Evolutionary conservation across 768 basidiomycete species (phyloP).

Genomic region (Filobasidium wieringae): DNA sequence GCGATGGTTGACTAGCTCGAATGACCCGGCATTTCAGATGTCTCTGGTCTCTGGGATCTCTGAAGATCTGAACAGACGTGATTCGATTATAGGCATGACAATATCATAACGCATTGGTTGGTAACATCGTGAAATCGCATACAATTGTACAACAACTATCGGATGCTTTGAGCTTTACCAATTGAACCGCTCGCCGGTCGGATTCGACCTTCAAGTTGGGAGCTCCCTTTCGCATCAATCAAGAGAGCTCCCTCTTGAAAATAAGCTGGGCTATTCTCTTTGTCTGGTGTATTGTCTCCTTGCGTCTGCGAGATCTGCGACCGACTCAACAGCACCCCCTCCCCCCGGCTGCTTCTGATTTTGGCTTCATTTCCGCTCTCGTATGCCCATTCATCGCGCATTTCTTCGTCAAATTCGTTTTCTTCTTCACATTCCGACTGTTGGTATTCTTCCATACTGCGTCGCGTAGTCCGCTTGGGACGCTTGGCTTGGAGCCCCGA

Average conservation of each 20-base stretch:
- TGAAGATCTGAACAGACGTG: no score
- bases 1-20: no score
- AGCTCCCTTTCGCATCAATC: neutral
- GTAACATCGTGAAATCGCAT: no score
- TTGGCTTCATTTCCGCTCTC: constrained; percentile 28
- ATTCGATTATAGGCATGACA: no score
- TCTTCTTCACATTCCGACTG: constrained; percentile 18
- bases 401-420: constrained; percentile 9
- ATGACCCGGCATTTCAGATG: no score
- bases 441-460: constrained; percentile 16
- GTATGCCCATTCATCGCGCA: constrained; percentile 22
- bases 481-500: constrained; percentile 2
- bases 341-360: constrained; percentile 18
- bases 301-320: neutral
- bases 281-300: neutral
- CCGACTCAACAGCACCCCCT: constrained; percentile 6
- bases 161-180: no score
- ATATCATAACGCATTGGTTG: no score
- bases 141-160: no score
- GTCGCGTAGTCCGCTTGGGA: constrained; percentile 7
- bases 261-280: neutral
- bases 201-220: no score
- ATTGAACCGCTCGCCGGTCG: no score
- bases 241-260: neutral
- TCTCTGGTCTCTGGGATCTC: no score